Evolutionary conservation across 371 early-diverging fungal species (phyloP), one percentile per base, ranked within the genome.

Genomic region (Mortierella sp.): DNA sequence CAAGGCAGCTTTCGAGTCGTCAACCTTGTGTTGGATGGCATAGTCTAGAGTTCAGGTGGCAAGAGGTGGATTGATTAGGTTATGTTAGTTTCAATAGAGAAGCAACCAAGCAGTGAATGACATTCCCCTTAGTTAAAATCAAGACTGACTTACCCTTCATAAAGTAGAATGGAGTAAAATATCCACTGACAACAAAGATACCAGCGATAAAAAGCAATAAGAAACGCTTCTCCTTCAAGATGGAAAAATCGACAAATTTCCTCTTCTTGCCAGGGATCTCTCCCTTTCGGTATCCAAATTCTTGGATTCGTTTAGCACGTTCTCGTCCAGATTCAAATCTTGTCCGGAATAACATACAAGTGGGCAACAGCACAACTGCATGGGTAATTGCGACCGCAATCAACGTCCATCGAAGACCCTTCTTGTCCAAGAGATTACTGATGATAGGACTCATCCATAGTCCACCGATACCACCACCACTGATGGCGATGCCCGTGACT

Each of bases 381-480:
- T 82, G 81, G 14, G 85, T 82, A 55, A 89, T 86, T 0, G 91
- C 92, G 4, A 86, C 70, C 7, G 89, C 82, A 7, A 93, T 86
- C 51, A 93, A 74, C 2, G 93, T 84, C 89, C 89, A 91, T 16
- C 81, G 81, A 47, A 84, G 73, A 0, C 92, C 94, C 4, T 91
- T 68, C 6, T 64, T 75, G 29, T 82, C 74, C 56, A 94, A 86
- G 9, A 94, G 69, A 28, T 66, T 62, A 45, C 87, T 89, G 67
- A 91, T 82, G 6, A 94, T 70, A 23, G 92, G 91, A 0, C 91
- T 86, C 70, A 94, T 77, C 19, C 90, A 84, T 4, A 94, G 83
- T 0, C 95, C 95, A 28, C 95, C 96, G 30, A 94, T 71, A 6
- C 96, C 96, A 9, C 89, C 86, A 5, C 96, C 96, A 65, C 92